Conservation (phyloP, 208 protist genomes). For the Blastocrithidia nonstop region DNA sequence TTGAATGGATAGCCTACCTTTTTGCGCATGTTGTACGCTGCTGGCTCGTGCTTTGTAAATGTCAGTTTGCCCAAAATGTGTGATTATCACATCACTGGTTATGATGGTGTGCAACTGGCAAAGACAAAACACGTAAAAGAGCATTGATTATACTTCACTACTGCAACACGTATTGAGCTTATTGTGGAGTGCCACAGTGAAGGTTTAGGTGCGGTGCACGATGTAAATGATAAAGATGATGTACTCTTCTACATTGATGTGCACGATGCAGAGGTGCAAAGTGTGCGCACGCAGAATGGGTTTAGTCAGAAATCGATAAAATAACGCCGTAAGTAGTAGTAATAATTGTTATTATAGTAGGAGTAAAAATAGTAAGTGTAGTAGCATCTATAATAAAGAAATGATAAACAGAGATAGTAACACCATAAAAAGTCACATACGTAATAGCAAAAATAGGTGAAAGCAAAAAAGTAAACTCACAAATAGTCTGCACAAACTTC, state of each 20-base stretch:
- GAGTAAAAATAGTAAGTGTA: no score
- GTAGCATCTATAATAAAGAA: no score
- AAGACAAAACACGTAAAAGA: constrained; percentile 18
- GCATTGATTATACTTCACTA: constrained; percentile 68
- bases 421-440: no score
- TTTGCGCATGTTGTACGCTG: constrained; percentile 53
- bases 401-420: no score
- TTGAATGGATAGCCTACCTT: constrained; percentile 17
- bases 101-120: constrained; percentile 54
- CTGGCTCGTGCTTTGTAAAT: constrained; percentile 65
- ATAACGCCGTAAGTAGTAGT: no score
- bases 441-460: background rate
- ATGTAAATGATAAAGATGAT: background rate
- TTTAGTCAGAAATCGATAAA: no score
- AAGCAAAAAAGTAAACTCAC: background rate
- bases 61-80: constrained; percentile 42
- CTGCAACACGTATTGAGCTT: constrained; percentile 39
- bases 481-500: no score
- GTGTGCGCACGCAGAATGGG: no score
- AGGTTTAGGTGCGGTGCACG: constrained; percentile 1
- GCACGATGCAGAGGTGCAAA: no score
- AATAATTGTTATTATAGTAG: no score
- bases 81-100: constrained; percentile 30
- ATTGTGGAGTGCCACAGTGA: constrained; percentile 28
- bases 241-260: constrained; percentile 33